Base-by-base conservation (phyloP, 768 basidiomycete genomes). In the Suillus ampliporus region DNA sequence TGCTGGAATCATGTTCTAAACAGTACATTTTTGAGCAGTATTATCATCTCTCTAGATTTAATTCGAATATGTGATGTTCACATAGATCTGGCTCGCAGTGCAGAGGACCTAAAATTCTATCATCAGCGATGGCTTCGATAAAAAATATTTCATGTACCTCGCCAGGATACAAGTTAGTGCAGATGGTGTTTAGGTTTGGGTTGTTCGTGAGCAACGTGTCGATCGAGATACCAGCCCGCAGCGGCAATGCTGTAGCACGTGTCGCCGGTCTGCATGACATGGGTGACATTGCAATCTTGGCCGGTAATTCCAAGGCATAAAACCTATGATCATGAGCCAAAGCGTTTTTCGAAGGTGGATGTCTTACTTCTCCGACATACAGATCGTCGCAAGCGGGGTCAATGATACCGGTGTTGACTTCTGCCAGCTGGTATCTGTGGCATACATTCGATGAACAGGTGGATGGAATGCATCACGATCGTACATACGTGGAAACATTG, bases 371-470 rank as follows among this genome's bases (percentile, higher is more conserved):
- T 60, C 82, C 86, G 11, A 77, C 64, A n/a, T 70, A 69, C 51
- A 91, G 80, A 76, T 91, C 87, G 54, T 77, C 74, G 72, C 91
- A 91, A 23, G 67, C 71, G 1, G 82, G 61, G 70, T 88, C 78
- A 68, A 71, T 64, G 34, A 71, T 64, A 31, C 74, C 81, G 6
- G 68, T 64, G 72, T 86, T 87, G 64, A 84, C 83, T 43, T 78
- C 61, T 26, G 82, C 81, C 62, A 91, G 83, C 72, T 91, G 89
- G 76, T 80, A 87, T 0, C 85, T 86, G 9, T 93, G 0, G 82
- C 83, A 62, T 47, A 37, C 15, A 26, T 48, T 37, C 13, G 8
- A 54, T 54, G 52, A 15, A 23, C 15, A 37, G 23, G 35, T 37
- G 28, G 37, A 64, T 15, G 4, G 1, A 5, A 7, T 14, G 50